Evolutionary conservation across 305 asterid genomes (phyloP).

Genomic region (Petunia hybrid): DNA sequence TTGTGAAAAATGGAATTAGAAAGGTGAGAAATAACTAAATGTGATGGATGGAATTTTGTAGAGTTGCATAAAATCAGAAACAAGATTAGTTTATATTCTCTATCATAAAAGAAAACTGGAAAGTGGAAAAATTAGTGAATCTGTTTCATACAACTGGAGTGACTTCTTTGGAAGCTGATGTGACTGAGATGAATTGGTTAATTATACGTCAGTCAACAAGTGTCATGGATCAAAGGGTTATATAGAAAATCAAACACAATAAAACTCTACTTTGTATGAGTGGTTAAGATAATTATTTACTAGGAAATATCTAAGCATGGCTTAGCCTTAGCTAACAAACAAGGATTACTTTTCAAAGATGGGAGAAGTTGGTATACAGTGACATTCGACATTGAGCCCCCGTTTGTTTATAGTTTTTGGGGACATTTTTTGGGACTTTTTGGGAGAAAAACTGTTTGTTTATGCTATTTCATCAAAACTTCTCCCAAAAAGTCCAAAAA

Average conservation of each 20-base stretch:
- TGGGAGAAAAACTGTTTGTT: too few species aligned
- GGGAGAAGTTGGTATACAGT: background rate
- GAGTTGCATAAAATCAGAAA: background rate
- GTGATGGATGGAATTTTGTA: background rate
- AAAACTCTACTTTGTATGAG: background rate
- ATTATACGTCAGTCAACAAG: background rate
- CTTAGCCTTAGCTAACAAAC: background rate
- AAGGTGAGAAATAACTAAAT: background rate
- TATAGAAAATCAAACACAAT: background rate
- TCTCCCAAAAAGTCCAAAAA: too few species aligned
- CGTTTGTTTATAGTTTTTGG: too few species aligned
- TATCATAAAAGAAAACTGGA: background rate
- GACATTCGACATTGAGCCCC: too few species aligned
- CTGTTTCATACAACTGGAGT: background rate
- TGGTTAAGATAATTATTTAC: background rate
- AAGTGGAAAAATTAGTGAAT: constrained; percentile 16
- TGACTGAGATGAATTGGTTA: background rate
- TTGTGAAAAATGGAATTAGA: background rate
- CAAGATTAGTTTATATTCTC: background rate
- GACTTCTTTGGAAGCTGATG: constrained; percentile 20
- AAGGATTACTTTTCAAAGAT: background rate
- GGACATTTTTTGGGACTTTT: too few species aligned
- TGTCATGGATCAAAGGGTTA: background rate
- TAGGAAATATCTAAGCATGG: too few species aligned
- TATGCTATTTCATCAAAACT: too few species aligned